Base-by-base conservation (phyloP, 2,329 filamentous ascomycete species). In the Fusarium praegraminearum region DNA sequence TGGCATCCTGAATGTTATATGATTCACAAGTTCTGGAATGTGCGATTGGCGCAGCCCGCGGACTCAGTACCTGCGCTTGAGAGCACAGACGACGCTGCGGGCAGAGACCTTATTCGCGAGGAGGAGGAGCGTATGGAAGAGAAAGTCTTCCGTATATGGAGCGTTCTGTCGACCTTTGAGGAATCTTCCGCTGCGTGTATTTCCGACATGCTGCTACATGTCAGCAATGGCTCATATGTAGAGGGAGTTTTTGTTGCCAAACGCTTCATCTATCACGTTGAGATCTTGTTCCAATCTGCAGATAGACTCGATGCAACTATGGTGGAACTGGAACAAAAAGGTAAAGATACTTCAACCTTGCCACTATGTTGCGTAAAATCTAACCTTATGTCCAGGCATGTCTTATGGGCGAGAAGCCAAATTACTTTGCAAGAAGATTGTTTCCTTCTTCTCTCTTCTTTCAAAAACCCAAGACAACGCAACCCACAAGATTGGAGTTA, bases 11-110 rank as follows among this genome's bases (percentile, higher is more conserved):
- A 99, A 81, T 99, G 96, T 80, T 99, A 99, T 81, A 99, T 99
- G 96, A 99, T 99, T 68, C 96, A 99, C 83, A 99, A 99, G 77
- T 99, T 98, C 81, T 99, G 96, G 96, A 99, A 98, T 78, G 96
- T 99, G 63, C 90, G 96, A 53, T 84, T 99, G 38, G 89, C 90
- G 13, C 86, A 89, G 28, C 84, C 87, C 13, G 85, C 86, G 41
- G 85, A 89, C 60, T 76, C 83, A 36, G 81, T 85, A 59, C 80
- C 79, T 32, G 70, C 79, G 22, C 77, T 80, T n/a, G 32, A 70
- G 30, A 75, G 85, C 54, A 77, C 79, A 13, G 82, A 84, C 55
- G 85, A 88, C 56, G 78, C 81, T 47, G 88, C 91, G 67, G 88
- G 91, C 67, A 91, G 94, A 54, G 90, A 93, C 53, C 83, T 86